Base-by-base conservation (phyloP, 805 yeast species). In the Teunomyces gatunensis region DNA sequence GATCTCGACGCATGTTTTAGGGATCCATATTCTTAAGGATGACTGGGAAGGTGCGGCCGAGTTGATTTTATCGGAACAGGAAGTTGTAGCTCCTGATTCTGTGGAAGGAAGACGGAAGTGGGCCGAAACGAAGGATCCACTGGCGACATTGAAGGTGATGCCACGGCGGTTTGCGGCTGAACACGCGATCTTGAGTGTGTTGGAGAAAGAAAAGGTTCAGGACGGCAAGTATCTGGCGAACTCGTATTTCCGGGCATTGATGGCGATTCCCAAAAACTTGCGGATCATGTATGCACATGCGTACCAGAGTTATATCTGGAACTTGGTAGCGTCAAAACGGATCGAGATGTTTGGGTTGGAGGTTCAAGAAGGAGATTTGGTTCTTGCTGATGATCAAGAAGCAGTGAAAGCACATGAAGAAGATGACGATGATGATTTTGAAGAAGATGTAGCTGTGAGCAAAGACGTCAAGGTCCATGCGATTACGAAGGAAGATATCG, bases 281-380 rank as follows among this genome's bases (percentile, higher is more conserved):
- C 77, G 97, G 63, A 81, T 91, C 49, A 92, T 94, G 95, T 94
- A 94, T 61, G 96, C 87, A 2, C 99, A 94, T 67, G 96, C 99
- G 3, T 95, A 95, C 65, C 99, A 94, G 69, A 89, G 97, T 53
- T 94, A 85, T 60, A 80, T 94, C 25, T 95, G 99, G 99, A 95
- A 95, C 61, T 63, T 77, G 45, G 95, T 85, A 30, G 92, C 90
- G 0, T 85, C 95, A 44, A 79, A 79, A 54, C 77, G 99, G 60
- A 73, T 89, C 37, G 80, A 80, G 57, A 61, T 83, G 47, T 85
- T 77, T 65, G 97, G 97, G 1, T 61, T 79, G 51, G 63, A 75
- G 23, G 80, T 87, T 30, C 85, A 87, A 48, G 85, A 73, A 30
- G 98, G 98, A 23, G 98, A 91, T 65, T 73, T 91, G 55, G 89